These are phyloP conservation scores for Hansfordia pulvinata DNA, from an alignment of 2,329 filamentous ascomycete genomes.

Conservation along the genomic window DNA sequence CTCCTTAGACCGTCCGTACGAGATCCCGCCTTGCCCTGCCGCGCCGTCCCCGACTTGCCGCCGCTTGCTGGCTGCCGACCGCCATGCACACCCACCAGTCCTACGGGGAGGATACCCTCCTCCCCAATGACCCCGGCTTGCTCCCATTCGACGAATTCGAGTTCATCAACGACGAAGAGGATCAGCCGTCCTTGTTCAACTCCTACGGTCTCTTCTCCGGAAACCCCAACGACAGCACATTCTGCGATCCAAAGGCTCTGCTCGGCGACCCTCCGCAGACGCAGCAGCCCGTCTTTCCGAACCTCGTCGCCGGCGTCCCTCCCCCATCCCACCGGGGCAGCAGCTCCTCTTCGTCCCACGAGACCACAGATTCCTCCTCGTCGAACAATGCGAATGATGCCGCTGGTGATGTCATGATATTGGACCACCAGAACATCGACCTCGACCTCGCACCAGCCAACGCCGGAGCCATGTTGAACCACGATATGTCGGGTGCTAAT, in stretches of 20 bases:
- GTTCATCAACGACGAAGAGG: slow-evolving; percentile 19
- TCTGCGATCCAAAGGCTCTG: slow-evolving; percentile 9
- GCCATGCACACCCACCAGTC: too few species aligned
- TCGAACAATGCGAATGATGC: slow-evolving; percentile 12
- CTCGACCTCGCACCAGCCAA: neutral
- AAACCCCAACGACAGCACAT: slow-evolving; percentile 8
- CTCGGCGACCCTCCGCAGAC: slow-evolving; percentile 3
- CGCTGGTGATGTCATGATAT: slow-evolving; percentile 10
- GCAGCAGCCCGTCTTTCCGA: slow-evolving; percentile 10
- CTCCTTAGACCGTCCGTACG: too few species aligned
- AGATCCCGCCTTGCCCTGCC: too few species aligned
- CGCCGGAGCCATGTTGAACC: neutral
- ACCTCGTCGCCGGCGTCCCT: slow-evolving; percentile 16
- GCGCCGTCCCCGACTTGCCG: too few species aligned
- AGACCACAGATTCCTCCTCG: slow-evolving; percentile 12
- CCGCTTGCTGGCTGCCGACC: too few species aligned
- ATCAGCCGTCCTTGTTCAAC: slow-evolving; percentile 13
- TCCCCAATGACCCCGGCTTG: slow-evolving; percentile 20
- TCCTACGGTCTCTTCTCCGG: slow-evolving; percentile 16
- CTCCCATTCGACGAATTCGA: slow-evolving; percentile 19
- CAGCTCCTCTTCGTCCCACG: slow-evolving; percentile 9
- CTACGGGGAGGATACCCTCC: slow-evolving; percentile 14
- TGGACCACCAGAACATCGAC: too few species aligned
- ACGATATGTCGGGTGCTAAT: slow-evolving; percentile 7
- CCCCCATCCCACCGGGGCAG: neutral